Conservation (phyloP, 202 grass and related monocot species). For the Sporobolus alterniflorus region DNA sequence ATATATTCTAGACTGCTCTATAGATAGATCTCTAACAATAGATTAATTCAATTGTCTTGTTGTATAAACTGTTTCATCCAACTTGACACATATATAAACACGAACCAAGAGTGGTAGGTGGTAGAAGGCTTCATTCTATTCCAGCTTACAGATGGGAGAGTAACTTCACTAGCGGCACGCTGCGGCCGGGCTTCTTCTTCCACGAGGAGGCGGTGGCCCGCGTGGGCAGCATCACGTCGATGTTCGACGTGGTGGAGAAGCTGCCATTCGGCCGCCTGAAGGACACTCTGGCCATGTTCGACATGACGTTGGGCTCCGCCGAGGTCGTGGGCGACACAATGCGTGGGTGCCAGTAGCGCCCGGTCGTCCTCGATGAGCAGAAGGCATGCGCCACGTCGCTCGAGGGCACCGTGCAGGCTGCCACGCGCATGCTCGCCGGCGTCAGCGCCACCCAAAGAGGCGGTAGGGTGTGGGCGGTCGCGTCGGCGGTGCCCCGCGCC, state of each 20-base stretch:
- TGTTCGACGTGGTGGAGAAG: neutral
- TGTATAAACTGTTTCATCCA: too few relatives aligned
- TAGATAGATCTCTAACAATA: too few relatives aligned
- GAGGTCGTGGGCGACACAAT: neutral
- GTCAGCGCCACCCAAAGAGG: too few relatives aligned
- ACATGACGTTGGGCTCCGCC: neutral
- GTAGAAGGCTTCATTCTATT: too few relatives aligned
- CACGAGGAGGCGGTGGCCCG: neutral
- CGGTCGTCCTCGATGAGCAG: neutral
- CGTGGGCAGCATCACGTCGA: neutral
- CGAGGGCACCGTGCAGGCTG: neutral
- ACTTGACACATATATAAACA: too few relatives aligned
- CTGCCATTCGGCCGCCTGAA: neutral
- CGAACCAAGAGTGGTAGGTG: too few relatives aligned
- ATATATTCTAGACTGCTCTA: too few relatives aligned
- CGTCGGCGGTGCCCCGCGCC: too few relatives aligned
- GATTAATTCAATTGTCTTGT: too few relatives aligned
- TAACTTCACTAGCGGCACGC: neutral
- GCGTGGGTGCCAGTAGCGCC: neutral
- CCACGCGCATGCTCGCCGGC: too few relatives aligned
- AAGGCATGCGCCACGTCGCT: constrained; percentile 8
- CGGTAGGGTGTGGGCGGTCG: too few relatives aligned
- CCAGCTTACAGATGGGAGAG: too few relatives aligned
- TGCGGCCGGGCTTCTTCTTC: constrained; percentile 2
- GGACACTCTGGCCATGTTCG: neutral